Conservation (phyloP, 208 protist species). For the Leishmania lainsoni region DNA sequence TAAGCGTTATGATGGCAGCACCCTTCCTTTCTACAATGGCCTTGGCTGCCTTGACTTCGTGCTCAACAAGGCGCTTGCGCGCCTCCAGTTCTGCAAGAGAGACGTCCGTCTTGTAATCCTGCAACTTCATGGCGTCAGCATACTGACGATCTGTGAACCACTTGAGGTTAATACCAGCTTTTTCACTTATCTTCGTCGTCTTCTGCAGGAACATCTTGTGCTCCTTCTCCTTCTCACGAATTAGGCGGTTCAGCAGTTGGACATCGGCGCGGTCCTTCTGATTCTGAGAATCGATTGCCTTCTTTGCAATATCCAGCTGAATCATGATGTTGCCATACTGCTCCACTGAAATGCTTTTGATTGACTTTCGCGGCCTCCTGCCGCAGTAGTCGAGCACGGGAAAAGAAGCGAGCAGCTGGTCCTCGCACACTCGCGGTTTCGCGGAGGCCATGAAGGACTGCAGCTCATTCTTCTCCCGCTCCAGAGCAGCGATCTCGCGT, state of each 20-base stretch:
- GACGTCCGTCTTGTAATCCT: conserved; percentile 31
- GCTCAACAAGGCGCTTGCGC: conserved; percentile 54
- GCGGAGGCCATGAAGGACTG: conserved; percentile 46
- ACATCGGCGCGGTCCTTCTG: conserved; percentile 44
- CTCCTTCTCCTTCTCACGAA: conserved; percentile 54
- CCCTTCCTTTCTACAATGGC: conserved; percentile 70
- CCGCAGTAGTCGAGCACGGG: conserved; percentile 83
- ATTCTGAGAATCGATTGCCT: conserved; percentile 70
- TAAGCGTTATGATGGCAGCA: conserved; percentile 47
- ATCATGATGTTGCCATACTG: conserved; percentile 67
- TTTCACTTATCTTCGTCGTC: conserved; percentile 33
- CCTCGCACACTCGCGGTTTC: conserved; percentile 32
- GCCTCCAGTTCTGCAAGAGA: conserved; percentile 54
- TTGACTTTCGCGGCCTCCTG: conserved; percentile 37
- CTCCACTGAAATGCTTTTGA: conserved; percentile 61
- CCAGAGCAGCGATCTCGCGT: conserved; percentile 65
- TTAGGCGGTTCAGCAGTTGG: conserved; percentile 53
- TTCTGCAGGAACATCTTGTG: conserved; percentile 23
- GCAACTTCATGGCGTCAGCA: conserved; percentile 20
- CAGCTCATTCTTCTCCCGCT: conserved; percentile 52
- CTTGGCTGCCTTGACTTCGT: conserved; percentile 61
- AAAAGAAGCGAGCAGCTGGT: conserved; percentile 62
- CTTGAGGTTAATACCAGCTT: conserved; percentile 47
- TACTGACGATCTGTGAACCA: conserved; percentile 19
- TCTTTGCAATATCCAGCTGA: conserved; percentile 73